phyloP scores from a whole-genome alignment of 169 alveolate species.

The Plasmodium fragile region DNA sequence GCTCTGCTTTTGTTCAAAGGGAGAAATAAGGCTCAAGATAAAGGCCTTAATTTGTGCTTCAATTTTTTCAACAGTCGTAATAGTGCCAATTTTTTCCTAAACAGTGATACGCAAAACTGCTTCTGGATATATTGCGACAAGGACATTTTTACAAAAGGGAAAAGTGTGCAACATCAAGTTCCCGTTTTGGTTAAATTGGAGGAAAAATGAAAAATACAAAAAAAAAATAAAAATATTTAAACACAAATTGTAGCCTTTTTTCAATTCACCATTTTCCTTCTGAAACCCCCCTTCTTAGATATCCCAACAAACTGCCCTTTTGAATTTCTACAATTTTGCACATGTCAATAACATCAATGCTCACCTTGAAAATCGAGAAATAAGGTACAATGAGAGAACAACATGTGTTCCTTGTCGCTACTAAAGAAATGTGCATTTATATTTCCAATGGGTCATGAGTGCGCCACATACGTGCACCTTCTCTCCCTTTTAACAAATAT shows the following conservation, averaged over 20 bases:
- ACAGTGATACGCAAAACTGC: conserved; percentile 28
- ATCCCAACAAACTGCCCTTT: neutral
- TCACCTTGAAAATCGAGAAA: conserved; percentile 18
- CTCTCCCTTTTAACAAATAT: neutral
- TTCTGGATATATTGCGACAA: conserved; percentile 41
- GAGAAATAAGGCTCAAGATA: neutral
- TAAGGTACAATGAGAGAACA: neutral
- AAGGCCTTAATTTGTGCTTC: conserved; percentile 32
- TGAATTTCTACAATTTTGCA: neutral
- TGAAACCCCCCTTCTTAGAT: neutral
- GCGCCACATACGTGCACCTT: neutral
- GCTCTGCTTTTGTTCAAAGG: conserved; percentile 33
- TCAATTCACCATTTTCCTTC: neutral
- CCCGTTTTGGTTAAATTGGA: conserved; percentile 60
- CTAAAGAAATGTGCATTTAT: neutral
- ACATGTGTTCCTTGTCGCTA: neutral
- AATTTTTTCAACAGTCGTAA: conserved; percentile 27
- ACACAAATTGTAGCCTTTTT: neutral
- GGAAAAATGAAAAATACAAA: neutral
- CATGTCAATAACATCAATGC: conserved; percentile 17
- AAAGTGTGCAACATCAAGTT: conserved; percentile 24
- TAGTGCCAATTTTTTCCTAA: conserved; percentile 24
- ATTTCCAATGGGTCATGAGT: neutral
- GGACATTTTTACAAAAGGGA: conserved; percentile 29
- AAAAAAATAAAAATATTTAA: neutral